Evolutionary conservation across 2,329 filamentous ascomycete species (phyloP).

Genomic region (Trichoderma koningii): DNA sequence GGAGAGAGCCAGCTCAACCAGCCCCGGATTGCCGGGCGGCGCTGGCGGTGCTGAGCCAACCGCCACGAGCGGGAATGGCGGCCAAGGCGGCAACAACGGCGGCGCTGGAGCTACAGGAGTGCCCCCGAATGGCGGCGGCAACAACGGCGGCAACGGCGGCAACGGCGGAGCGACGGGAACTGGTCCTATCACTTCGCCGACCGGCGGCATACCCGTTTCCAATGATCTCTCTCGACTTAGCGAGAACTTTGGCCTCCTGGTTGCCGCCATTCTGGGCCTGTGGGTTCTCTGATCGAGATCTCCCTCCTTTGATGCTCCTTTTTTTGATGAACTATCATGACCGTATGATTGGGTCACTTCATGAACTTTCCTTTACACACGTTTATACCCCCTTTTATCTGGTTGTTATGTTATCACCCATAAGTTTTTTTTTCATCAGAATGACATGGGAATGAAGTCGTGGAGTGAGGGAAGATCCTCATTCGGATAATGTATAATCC

Average conservation of each 20-base stretch:
- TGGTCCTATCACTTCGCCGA: not conserved
- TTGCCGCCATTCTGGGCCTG: constrained; percentile 9
- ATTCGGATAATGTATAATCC: constrained; percentile 19
- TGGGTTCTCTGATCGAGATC: not conserved
- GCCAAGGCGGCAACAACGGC: constrained; percentile 7
- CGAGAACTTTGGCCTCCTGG: constrained; percentile 14
- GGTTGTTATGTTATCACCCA: not conserved
- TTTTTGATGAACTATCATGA: not conserved
- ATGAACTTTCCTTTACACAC: constrained; percentile 23
- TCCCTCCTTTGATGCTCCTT: not conserved
- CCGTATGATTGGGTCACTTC: constrained; percentile 9
- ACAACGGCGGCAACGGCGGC: not conserved
- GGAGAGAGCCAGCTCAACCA: constrained; percentile 14
- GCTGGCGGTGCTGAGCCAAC: constrained; percentile 11
- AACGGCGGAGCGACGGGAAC: constrained; percentile 10
- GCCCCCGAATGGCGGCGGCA: not conserved
- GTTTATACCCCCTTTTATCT: constrained; percentile 20
- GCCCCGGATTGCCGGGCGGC: not conserved
- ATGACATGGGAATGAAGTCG: not conserved
- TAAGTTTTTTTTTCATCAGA: not conserved
- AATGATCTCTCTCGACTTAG: constrained; percentile 5
- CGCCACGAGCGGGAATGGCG: not conserved
- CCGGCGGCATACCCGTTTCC: not conserved
- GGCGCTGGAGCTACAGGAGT: constrained; percentile 2
- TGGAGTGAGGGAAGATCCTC: not conserved